Percentiles rank a stretch among this genome's conserved stretches.
Evolutionary conservation across 495 filamentous ascomycete species (phyloP).

Genomic region (Neurospora sublineolata): DNA sequence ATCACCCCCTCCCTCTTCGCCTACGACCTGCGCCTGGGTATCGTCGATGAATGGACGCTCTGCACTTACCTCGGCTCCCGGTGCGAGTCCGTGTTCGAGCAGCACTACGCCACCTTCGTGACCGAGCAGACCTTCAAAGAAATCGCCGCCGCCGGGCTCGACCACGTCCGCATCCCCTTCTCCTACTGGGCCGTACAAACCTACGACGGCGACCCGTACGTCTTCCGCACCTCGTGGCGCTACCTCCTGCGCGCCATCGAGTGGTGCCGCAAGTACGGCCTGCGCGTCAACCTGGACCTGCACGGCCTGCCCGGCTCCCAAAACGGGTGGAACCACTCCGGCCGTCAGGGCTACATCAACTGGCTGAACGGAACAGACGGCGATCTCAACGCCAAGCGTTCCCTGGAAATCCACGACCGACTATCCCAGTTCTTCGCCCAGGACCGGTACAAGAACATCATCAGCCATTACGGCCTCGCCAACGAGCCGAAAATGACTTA

Average conservation of each 20-base stretch:
- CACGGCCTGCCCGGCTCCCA: constrained; percentile 78
- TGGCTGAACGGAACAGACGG: constrained; percentile 73
- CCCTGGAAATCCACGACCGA: constrained; percentile 72
- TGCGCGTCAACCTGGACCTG: constrained; percentile 88
- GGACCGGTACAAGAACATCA: constrained; percentile 69
- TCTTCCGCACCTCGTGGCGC: constrained; percentile 79
- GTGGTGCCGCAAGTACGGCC: constrained; percentile 82
- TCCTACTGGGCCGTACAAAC: constrained; percentile 90
- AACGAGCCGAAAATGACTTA: constrained; percentile 78
- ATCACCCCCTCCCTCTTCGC: constrained; percentile 88
- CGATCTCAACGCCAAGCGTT: constrained; percentile 54
- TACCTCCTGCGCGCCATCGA: constrained; percentile 91
- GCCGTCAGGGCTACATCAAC: constrained; percentile 54
- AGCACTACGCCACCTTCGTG: constrained; percentile 84
- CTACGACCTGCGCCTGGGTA: constrained; percentile 47
- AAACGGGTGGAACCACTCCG: constrained; percentile 87
- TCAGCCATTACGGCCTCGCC: constrained; percentile 73
- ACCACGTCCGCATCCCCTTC: constrained; percentile 91
- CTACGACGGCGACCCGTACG: constrained; percentile 79
- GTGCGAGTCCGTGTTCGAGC: constrained; percentile 57
- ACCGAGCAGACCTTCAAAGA: constrained; percentile 71
- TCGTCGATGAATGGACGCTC: constrained; percentile 86
- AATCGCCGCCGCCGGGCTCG: constrained; percentile 79
- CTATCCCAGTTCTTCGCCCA: constrained; percentile 78
- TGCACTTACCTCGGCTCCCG: constrained; percentile 52